A percentile compares a stretch with the other conserved stretches of the same genome.
Evolutionary conservation across 768 basidiomycete genomes (phyloP).

Genomic region (Lanmaoa pseudosensibilis): DNA sequence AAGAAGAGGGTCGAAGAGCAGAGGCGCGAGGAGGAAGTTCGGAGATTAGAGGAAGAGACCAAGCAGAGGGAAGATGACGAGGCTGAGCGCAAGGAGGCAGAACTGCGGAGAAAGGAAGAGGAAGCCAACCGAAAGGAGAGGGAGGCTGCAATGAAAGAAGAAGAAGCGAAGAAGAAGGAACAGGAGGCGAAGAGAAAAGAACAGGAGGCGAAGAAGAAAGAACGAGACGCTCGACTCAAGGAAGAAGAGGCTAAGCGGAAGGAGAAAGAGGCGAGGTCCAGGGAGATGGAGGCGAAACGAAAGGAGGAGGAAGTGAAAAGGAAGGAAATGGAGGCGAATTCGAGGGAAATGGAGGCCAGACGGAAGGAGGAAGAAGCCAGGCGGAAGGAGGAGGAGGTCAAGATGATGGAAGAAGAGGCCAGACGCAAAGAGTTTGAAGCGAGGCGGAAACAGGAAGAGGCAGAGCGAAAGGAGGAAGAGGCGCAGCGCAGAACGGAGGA

Average conservation of each 20-base stretch:
- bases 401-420: slow-evolving; percentile 24
- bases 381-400: slow-evolving; percentile 30
- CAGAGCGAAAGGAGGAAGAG: slow-evolving; percentile 32
- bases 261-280: slow-evolving; percentile 26
- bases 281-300: slow-evolving; percentile 21
- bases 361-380: slow-evolving; percentile 31
- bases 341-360: slow-evolving; percentile 28
- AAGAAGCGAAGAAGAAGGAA: slow-evolving; percentile 23
- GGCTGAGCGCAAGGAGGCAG: slow-evolving; percentile 24
- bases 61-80: slow-evolving; percentile 28
- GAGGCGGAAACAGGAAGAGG: slow-evolving; percentile 32
- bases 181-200: slow-evolving; percentile 32
- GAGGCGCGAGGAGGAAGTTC: slow-evolving; percentile 30
- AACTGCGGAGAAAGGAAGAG: slow-evolving; percentile 34
- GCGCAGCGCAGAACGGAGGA: slow-evolving; percentile 30
- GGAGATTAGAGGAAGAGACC: slow-evolving; percentile 28
- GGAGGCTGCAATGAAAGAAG: slow-evolving; percentile 28
- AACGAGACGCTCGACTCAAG: slow-evolving; percentile 17
- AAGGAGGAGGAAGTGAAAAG: slow-evolving; percentile 22
- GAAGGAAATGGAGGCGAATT: slow-evolving; percentile 31
- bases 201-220: slow-evolving; percentile 20
- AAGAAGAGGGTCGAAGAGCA: slow-evolving; percentile 27
- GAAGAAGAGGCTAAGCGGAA: slow-evolving; percentile 32
- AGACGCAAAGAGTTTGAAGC: slow-evolving; percentile 32
- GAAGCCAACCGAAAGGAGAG: slow-evolving; percentile 32